A percentile compares a stretch with the other conserved stretches of the same genome.
phyloP scores from a whole-genome alignment of 2,329 filamentous ascomycete genomes.

The Aspergillus fumigatus region DNA sequence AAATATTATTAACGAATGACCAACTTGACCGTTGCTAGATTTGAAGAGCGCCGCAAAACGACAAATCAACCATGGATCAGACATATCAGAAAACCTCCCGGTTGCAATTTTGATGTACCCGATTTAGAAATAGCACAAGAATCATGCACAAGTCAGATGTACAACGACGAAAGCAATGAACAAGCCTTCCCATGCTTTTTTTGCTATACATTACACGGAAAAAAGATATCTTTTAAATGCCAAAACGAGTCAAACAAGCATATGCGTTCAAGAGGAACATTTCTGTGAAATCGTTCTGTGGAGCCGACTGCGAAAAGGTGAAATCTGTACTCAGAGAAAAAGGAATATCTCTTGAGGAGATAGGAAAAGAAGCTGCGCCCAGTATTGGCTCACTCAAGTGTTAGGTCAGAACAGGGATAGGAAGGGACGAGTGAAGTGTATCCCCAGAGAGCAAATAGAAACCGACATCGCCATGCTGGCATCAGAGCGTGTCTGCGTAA shows the following conservation, averaged over 20 bases:
- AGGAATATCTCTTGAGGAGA: not conserved
- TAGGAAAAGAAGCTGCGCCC: not conserved
- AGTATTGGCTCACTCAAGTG: not conserved
- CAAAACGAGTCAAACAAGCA: not conserved
- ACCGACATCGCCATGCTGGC: not conserved
- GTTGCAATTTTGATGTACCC: constrained; percentile 14
- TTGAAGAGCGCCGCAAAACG: not conserved
- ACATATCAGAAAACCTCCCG: constrained; percentile 6
- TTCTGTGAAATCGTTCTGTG: constrained; percentile 1
- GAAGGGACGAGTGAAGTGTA: not conserved
- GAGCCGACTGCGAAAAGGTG: not conserved
- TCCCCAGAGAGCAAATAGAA: not conserved
- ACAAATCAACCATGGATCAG: not conserved
- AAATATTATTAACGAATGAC: not conserved
- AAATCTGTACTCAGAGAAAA: not conserved
- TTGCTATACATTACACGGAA: constrained; percentile 30
- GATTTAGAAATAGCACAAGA: constrained; percentile 15
- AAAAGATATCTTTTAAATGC: constrained; percentile 2
- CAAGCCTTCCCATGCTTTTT: constrained; percentile 33
- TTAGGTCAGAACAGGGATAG: not conserved
- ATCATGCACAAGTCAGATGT: constrained; percentile 12
- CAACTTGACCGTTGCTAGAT: not conserved
- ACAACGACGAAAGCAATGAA: constrained; percentile 13
- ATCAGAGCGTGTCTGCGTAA: not conserved
- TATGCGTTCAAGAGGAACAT: not conserved